Conservation (phyloP, 1,284 basidiomycete genomes). For the Apiotrichum akiyoshidainum region DNA sequence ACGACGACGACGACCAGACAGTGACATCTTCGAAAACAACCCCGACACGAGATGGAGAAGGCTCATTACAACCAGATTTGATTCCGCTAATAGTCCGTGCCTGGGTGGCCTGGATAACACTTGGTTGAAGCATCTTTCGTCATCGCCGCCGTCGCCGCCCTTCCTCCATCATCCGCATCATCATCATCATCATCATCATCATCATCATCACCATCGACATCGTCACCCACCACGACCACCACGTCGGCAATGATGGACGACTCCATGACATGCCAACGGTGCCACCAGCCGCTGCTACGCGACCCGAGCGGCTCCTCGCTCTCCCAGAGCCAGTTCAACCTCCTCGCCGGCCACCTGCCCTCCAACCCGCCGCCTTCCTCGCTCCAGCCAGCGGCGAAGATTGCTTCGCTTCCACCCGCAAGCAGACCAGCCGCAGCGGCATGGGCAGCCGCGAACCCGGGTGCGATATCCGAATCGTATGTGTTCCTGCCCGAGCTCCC, state of each 20-base stretch:
- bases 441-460: conserved; percentile 56
- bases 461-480: conserved; percentile 69
- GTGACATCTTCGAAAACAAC: no score
- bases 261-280: conserved; percentile 42
- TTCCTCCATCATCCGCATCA: background rate
- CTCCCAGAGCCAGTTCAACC: conserved; percentile 77
- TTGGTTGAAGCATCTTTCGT: background rate
- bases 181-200: background rate
- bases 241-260: conserved; percentile 17
- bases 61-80: background rate
- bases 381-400: conserved; percentile 57
- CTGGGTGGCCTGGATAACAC: background rate
- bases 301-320: conserved; percentile 80
- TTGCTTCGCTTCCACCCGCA: conserved; percentile 59
- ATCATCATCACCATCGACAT: background rate
- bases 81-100: conserved; percentile 5
- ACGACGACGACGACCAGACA: background rate
- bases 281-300: conserved; percentile 69
- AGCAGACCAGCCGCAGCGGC: conserved; percentile 38
- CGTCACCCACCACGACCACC: background rate
- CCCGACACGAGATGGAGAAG: background rate
- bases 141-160: background rate
- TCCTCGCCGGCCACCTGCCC: conserved; percentile 70
- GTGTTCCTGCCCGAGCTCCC: conserved; percentile 73
- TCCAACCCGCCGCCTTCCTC: conserved; percentile 23